phyloP scores from a whole-genome alignment of 1,284 basidiomycete species.

The Phaffia rhodozyma region DNA sequence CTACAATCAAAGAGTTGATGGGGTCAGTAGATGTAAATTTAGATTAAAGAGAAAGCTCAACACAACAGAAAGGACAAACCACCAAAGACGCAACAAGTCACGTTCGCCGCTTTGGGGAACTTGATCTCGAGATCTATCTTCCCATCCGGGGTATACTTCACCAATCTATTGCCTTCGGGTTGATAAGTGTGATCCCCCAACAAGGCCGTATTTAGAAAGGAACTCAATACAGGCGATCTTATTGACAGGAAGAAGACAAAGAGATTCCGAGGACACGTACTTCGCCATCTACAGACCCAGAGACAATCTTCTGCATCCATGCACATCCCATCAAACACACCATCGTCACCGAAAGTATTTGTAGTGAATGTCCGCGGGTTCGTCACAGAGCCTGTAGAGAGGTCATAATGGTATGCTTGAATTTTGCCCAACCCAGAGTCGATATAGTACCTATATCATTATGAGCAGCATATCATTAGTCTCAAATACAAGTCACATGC shows the following conservation, averaged over 20 bases:
- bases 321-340: conserved; percentile 32
- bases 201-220: too few relatives aligned
- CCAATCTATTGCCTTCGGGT: conserved; percentile 24
- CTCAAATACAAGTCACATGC: background rate
- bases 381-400: conserved; percentile 23
- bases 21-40: too few relatives aligned
- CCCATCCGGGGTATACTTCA: conserved; percentile 30
- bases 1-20: conserved; percentile 18
- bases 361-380: conserved; percentile 25
- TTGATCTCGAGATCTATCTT: conserved; percentile 23
- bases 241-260: background rate
- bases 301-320: conserved; percentile 32
- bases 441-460: conserved; percentile 27
- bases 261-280: background rate
- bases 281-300: conserved; percentile 33
- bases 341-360: conserved; percentile 18
- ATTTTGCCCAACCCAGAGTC: conserved; percentile 28
- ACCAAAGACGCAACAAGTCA: conserved; percentile 33
- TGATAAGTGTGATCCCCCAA: too few relatives aligned
- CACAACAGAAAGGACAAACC: too few relatives aligned
- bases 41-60: too few relatives aligned
- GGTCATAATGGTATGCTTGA: conserved; percentile 28
- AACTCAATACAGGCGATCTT: background rate
- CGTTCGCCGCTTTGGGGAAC: conserved; percentile 23
- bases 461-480: background rate